phyloP scores from a whole-genome alignment of 441 rosid species.

The Gossypium lobatum region DNA sequence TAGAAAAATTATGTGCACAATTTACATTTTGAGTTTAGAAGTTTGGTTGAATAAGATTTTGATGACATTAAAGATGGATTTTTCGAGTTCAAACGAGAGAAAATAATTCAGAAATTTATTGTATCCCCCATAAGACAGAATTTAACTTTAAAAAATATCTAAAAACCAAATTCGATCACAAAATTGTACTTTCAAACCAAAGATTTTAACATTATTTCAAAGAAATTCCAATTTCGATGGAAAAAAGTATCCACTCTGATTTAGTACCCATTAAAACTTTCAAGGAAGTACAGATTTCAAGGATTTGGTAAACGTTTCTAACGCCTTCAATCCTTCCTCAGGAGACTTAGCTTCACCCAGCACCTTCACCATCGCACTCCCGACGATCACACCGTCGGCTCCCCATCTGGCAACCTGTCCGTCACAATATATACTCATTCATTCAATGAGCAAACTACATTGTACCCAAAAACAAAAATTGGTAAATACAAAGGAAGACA shows the following conservation, averaged over 20 bases:
- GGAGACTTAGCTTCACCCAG: conserved; percentile 73
- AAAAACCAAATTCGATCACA: neutral
- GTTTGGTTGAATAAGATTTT: too few species aligned
- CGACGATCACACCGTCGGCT: conserved; percentile 87
- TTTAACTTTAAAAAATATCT: too few species aligned
- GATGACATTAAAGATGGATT: too few species aligned
- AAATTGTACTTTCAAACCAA: neutral
- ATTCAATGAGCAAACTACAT: neutral
- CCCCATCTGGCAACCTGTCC: conserved; percentile 79
- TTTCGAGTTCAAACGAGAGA: too few species aligned
- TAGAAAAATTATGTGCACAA: too few species aligned
- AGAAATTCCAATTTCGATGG: neutral
- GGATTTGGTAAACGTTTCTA: conserved; percentile 56
- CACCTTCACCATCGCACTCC: conserved; percentile 80
- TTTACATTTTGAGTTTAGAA: too few species aligned
- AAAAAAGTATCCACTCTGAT: neutral
- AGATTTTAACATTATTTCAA: neutral
- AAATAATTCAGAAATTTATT: too few species aligned
- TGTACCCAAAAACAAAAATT: neutral
- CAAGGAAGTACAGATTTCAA: conserved; percentile 58
- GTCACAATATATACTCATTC: neutral
- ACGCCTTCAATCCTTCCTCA: conserved; percentile 62
- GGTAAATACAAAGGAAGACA: conserved; percentile 7
- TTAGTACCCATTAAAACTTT: neutral
- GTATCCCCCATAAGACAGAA: too few species aligned